Percentiles rank a stretch among this genome's conserved stretches.
These are phyloP conservation scores for Saccharum officinarum DNA, from an alignment of 176 grass and related monocot species.

Conservation along the genomic window DNA sequence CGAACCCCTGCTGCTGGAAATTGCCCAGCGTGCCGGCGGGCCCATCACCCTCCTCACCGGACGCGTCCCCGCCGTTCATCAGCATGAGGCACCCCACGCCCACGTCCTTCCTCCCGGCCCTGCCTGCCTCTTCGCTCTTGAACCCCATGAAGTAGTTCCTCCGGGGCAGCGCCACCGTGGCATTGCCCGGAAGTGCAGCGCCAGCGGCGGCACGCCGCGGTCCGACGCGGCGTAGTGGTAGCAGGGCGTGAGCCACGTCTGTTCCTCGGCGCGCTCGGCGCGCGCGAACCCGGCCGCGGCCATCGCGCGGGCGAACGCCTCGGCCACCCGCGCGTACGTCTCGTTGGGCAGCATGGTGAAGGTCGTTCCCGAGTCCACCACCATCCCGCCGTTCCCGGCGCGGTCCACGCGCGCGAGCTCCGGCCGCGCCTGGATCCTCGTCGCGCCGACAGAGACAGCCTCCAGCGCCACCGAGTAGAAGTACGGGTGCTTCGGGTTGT, in stretches of 20 bases:
- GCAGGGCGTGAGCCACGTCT: slow-evolving; percentile 66
- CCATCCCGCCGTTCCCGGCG: slow-evolving; percentile 88
- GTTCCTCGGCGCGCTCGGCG: slow-evolving; percentile 35
- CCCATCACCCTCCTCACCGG: slow-evolving; percentile 48
- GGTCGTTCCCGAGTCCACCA: slow-evolving; percentile 85
- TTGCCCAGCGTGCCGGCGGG: slow-evolving; percentile 90
- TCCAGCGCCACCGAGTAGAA: slow-evolving; percentile 88
- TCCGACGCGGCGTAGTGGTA: slow-evolving; percentile 52
- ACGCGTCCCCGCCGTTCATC: slow-evolving; percentile 53
- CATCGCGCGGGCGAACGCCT: slow-evolving; percentile 67
- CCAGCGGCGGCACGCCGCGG: slow-evolving; percentile 52
- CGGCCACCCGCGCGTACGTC: slow-evolving; percentile 49
- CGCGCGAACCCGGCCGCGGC: slow-evolving; percentile 49
- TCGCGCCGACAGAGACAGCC: slow-evolving; percentile 49
- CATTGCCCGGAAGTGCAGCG: slow-evolving; percentile 76
- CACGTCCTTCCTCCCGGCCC: not conserved
- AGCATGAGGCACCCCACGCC: slow-evolving; percentile 80
- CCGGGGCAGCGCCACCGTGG: slow-evolving; percentile 71
- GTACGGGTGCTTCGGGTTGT: slow-evolving; percentile 85
- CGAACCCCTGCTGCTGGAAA: slow-evolving; percentile 97
- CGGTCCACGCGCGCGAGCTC: slow-evolving; percentile 59
- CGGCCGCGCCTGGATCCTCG: slow-evolving; percentile 30
- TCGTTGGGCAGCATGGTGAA: slow-evolving; percentile 89
- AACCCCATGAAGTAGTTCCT: slow-evolving; percentile 93
- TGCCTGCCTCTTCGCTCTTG: slow-evolving; percentile 41